phyloP scores from a whole-genome alignment of 768 basidiomycete species.

The Kwoniella dendrophila region DNA sequence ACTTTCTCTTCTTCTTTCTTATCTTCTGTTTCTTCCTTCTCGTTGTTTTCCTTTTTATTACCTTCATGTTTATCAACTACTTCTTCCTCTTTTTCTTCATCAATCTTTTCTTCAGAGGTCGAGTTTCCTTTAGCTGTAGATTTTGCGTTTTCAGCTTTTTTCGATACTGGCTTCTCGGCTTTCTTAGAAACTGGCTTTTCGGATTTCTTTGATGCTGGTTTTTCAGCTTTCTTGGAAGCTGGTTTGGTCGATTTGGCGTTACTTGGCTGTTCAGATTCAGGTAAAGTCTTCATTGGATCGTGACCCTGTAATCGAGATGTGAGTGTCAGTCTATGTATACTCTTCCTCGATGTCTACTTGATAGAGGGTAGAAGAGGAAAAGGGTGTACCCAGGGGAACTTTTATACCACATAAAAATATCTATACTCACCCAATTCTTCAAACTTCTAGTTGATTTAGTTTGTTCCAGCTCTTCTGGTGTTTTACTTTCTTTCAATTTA shows the following conservation, averaged over 20 bases:
- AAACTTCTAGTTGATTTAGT: slow-evolving; percentile 52
- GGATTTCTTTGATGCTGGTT: slow-evolving; percentile 17
- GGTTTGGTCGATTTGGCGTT: slow-evolving; percentile 13
- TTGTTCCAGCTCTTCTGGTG: slow-evolving; percentile 64
- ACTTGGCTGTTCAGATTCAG: slow-evolving; percentile 19
- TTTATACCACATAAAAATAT: not conserved
- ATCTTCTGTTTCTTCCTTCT: slow-evolving; percentile 18
- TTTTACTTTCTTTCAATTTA: slow-evolving; percentile 67
- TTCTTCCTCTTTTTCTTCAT: slow-evolving; percentile 12
- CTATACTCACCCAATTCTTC: slow-evolving; percentile 53
- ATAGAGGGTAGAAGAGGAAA: not conserved
- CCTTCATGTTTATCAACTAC: slow-evolving; percentile 22
- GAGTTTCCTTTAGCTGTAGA: slow-evolving; percentile 7
- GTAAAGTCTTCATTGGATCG: slow-evolving; percentile 48
- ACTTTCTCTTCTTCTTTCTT: slow-evolving; percentile 19
- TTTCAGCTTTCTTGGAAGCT: slow-evolving; percentile 26
- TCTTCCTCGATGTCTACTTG: not conserved
- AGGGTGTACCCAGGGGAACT: not conserved
- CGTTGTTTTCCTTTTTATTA: slow-evolving; percentile 13
- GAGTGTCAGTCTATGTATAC: not conserved
- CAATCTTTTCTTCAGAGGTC: slow-evolving; percentile 20
- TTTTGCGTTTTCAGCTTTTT: slow-evolving; percentile 26
- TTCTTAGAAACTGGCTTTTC: slow-evolving; percentile 14
- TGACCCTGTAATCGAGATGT: slow-evolving; percentile 38
- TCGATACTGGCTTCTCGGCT: slow-evolving; percentile 18